These are phyloP conservation scores for Meredithiella fracta DNA, from an alignment of 2,329 filamentous ascomycete genomes.

Conservation along the genomic window DNA sequence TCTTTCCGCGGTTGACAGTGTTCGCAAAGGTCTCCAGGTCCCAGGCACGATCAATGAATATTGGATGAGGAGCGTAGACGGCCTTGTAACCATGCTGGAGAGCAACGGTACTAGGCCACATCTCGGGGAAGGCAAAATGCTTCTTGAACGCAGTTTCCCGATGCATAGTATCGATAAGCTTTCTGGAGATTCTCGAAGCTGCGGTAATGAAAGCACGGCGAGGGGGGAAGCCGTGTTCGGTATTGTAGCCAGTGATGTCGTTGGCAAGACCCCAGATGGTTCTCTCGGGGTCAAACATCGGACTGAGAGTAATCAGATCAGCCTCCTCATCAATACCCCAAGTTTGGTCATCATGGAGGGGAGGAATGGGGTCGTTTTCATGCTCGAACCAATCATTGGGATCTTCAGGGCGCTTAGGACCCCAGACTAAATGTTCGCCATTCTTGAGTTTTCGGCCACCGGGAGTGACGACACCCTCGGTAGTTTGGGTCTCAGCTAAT, in stretches of 20 bases:
- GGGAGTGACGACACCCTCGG: constrained; percentile 1
- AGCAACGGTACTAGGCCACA: constrained; percentile 82
- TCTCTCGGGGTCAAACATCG: constrained; percentile 75
- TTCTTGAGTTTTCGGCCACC: constrained; percentile 7
- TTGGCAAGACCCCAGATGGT: constrained; percentile 72
- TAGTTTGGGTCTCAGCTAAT: constrained; percentile 23
- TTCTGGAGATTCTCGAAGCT: constrained; percentile 64
- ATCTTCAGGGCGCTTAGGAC: constrained; percentile 54
- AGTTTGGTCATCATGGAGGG: constrained; percentile 53
- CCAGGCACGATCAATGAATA: constrained; percentile 80
- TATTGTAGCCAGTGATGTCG: constrained; percentile 72
- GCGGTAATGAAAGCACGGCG: constrained; percentile 82
- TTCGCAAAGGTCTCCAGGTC: constrained; percentile 59
- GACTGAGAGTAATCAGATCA: constrained; percentile 81
- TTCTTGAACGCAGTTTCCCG: constrained; percentile 70
- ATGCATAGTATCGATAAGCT: constrained; percentile 75
- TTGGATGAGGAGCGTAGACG: constrained; percentile 75
- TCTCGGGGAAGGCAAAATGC: constrained; percentile 86
- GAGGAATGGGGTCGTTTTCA: constrained; percentile 57
- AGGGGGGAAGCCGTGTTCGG: constrained; percentile 40
- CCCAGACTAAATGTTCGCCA: constrained; percentile 56
- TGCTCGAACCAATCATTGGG: constrained; percentile 55
- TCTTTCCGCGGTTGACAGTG: constrained; percentile 64
- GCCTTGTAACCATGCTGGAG: constrained; percentile 88
- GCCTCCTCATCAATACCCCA: constrained; percentile 88